These are phyloP conservation scores for Teunomyces aglyptinius DNA, from an alignment of 805 yeast genomes.

Conservation along the genomic window DNA sequence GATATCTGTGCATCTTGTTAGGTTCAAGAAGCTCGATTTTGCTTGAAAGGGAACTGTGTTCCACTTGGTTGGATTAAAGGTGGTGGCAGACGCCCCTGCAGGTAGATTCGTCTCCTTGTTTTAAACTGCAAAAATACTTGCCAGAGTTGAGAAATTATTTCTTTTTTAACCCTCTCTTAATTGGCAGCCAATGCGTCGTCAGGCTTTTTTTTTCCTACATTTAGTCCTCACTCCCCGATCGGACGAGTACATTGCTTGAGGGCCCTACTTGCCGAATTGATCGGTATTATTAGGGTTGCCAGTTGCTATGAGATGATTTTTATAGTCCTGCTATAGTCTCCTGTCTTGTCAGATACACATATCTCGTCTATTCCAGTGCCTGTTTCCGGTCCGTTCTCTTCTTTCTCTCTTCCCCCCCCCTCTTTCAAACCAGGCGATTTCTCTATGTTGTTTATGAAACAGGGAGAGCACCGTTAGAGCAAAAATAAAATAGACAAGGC, in stretches of 20 bases:
- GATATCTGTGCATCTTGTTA: background rate
- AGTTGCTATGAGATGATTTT: background rate
- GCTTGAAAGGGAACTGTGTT: background rate
- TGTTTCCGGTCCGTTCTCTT: no score
- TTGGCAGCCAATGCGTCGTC: constrained; percentile 5
- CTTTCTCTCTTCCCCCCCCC: background rate
- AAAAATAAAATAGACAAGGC: background rate
- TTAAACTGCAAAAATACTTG: constrained; percentile 2
- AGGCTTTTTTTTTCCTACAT: background rate
- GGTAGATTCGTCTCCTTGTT: constrained; percentile 3
- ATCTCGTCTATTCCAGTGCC: no score
- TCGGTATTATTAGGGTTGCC: background rate
- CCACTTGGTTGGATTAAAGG: background rate
- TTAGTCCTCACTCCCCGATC: background rate
- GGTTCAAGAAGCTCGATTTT: background rate
- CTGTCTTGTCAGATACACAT: no score
- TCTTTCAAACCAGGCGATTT: background rate
- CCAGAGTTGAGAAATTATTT: background rate
- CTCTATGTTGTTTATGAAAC: background rate
- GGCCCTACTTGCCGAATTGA: background rate
- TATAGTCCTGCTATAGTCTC: no score
- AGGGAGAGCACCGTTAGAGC: background rate
- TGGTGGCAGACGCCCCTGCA: constrained; percentile 1
- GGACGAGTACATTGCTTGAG: background rate
- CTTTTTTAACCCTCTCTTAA: constrained; percentile 5